Percentiles rank a stretch among this genome's conserved stretches.
phyloP scores from a whole-genome alignment of 2,329 filamentous ascomycete species.

The Stemphylium beticola region DNA sequence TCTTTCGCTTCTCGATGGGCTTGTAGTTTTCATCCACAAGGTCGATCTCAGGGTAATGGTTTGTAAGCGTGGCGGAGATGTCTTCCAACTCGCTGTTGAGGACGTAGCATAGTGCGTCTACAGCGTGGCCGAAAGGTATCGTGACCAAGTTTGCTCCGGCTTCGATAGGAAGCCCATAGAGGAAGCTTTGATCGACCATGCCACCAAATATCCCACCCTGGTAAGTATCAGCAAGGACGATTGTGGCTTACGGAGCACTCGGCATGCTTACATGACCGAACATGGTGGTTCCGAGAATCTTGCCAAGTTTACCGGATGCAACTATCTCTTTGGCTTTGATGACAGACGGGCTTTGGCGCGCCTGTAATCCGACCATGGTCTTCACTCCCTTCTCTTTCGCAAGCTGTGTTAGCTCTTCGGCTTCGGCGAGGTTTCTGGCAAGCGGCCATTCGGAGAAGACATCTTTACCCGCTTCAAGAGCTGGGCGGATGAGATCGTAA shows the following conservation, averaged over 20 bases:
- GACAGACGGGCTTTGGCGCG: slow-evolving; percentile 49
- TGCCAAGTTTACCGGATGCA: slow-evolving; percentile 52
- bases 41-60: slow-evolving; percentile 25
- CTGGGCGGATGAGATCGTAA: slow-evolving; percentile 51
- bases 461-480: slow-evolving; percentile 50
- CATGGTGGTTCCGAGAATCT: slow-evolving; percentile 48
- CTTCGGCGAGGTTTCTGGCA: slow-evolving; percentile 49
- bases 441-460: slow-evolving; percentile 61
- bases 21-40: slow-evolving; percentile 30
- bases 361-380: slow-evolving; percentile 59
- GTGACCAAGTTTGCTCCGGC: slow-evolving; percentile 54
- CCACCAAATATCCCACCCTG: slow-evolving; percentile 33
- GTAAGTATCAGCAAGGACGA: not conserved
- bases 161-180: slow-evolving; percentile 58
- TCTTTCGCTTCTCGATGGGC: slow-evolving; percentile 21
- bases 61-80: slow-evolving; percentile 35
- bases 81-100: slow-evolving; percentile 34
- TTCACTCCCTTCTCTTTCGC: slow-evolving; percentile 51
- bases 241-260: not conserved
- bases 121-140: slow-evolving; percentile 48
- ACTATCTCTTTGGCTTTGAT: slow-evolving; percentile 54
- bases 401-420: slow-evolving; percentile 52
- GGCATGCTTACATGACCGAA: slow-evolving; percentile 23
- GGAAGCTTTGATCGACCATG: slow-evolving; percentile 30
- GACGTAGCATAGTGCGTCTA: slow-evolving; percentile 41